Base-by-base conservation (phyloP, 768 basidiomycete species). In the Tulasnella sp. region DNA sequence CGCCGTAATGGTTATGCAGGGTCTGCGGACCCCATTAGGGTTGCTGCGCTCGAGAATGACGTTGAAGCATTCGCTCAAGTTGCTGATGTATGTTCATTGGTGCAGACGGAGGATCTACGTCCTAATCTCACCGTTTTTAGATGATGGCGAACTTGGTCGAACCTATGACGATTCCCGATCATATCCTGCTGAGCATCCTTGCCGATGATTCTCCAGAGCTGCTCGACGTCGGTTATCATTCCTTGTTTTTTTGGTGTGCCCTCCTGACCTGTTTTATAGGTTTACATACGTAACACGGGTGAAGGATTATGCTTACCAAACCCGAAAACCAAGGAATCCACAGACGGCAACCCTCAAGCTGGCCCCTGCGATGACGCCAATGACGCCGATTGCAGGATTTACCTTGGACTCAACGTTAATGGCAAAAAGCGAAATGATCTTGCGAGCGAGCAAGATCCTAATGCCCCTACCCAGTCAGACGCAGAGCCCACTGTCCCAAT, bases 221-320 rank as follows among this genome's bases (percentile, higher is more conserved):
- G 83, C 84, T 92, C 27, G 88, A 92, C 81, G 78, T 77, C 14
- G 36, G 76, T 68, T 14, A 12, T 56, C 21, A 4, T 44, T 68
- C 21, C 18, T 36, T 34, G 3, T 68, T 34, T 18, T 19, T 5
- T 12, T 8, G 56, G 34, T 18, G 3, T 10, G 10, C 18, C 31
- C 7, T 19, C 62, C 16, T 44, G 16, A 44, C 80, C 3, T 36
- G 36, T 4, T 86, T 90, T 76, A 27, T 90, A 77, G 76, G 89
- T 89, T 81, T 88, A 87, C 74, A 90, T 91, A 71, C 87, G 89
- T 19, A 87, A 88, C 48, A 89, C 88, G 0, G 91, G 90, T 14
- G 71, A 71, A 5, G 85, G 84, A 1, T 82, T 86, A 27, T 5
- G 42, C 27, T 68, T 36, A 27, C 81, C 38, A 76, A 77, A 44